A percentile compares a stretch with the other conserved stretches of the same genome.
Evolutionary conservation across 208 protist genomes (phyloP).

Genomic region (Angomonas deanei): DNA sequence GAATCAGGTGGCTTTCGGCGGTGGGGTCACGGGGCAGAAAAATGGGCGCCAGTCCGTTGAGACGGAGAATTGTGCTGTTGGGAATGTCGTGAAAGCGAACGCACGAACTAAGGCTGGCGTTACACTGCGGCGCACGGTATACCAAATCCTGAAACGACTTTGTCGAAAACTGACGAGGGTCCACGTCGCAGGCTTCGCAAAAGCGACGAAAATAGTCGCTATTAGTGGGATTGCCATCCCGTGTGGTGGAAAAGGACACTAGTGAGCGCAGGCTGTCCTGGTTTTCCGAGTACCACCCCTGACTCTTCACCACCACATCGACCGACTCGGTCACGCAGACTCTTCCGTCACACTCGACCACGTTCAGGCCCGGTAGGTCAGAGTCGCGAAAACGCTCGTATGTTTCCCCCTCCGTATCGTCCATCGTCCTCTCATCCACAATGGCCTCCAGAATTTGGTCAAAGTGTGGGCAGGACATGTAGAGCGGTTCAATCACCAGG

Average conservation of each 20-base stretch:
- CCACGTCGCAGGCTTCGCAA: not conserved
- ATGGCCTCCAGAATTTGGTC: slow-evolving; percentile 47
- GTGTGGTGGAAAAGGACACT: no score
- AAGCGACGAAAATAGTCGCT: slow-evolving; percentile 2
- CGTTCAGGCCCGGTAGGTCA: slow-evolving; percentile 43
- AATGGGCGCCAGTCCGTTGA: slow-evolving; percentile 15
- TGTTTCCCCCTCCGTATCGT: slow-evolving; percentile 21
- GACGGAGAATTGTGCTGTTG: slow-evolving; percentile 25
- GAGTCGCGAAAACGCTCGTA: slow-evolving; percentile 21
- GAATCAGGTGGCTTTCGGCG: slow-evolving; percentile 22
- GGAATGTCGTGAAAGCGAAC: slow-evolving; percentile 48
- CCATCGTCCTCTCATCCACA: slow-evolving; percentile 22
- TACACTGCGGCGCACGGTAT: not conserved
- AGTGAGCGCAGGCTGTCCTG: no score
- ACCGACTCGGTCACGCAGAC: slow-evolving; percentile 19
- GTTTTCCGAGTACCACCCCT: no score
- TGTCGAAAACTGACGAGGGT: not conserved
- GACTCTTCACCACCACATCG: slow-evolving; percentile 4
- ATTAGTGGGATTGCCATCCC: no score
- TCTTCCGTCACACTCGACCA: slow-evolving; percentile 28
- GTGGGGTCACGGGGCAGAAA: not conserved
- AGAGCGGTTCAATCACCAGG: slow-evolving; percentile 39
- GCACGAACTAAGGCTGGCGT: no score
- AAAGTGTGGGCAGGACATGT: slow-evolving; percentile 44
- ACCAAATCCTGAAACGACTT: not conserved